These are phyloP conservation scores for Solanum bulbocastanum DNA, from an alignment of 257 asterid species.

Conservation along the genomic window DNA sequence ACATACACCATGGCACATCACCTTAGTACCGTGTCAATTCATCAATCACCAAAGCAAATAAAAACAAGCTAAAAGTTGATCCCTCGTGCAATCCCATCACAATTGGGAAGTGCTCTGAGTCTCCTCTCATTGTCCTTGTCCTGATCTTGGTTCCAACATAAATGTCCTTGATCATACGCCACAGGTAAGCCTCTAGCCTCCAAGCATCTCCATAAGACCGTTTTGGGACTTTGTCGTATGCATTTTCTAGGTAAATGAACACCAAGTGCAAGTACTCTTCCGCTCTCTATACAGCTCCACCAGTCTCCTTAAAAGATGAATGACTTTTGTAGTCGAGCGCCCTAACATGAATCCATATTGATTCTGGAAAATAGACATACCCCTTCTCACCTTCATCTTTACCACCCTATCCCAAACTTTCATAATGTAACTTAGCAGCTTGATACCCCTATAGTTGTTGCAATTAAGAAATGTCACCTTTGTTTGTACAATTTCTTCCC, in stretches of 20 bases:
- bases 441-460: neutral
- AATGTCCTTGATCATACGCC: neutral
- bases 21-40: neutral
- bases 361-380: neutral
- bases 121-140: neutral
- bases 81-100: neutral
- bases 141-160: neutral
- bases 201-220: neutral
- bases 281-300: neutral
- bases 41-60: neutral
- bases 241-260: neutral
- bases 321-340: neutral
- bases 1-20: neutral
- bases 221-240: neutral
- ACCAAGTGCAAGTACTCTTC: neutral
- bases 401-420: neutral
- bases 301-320: neutral
- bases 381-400: neutral
- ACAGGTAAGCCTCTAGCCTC: neutral
- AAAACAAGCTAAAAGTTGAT: neutral
- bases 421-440: neutral
- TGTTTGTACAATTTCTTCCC: neutral
- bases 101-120: neutral
- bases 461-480: neutral
- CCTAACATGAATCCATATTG: neutral